phyloP scores from a whole-genome alignment of 2,329 filamentous ascomycete species.

The Chrysoporthe puriensis region DNA sequence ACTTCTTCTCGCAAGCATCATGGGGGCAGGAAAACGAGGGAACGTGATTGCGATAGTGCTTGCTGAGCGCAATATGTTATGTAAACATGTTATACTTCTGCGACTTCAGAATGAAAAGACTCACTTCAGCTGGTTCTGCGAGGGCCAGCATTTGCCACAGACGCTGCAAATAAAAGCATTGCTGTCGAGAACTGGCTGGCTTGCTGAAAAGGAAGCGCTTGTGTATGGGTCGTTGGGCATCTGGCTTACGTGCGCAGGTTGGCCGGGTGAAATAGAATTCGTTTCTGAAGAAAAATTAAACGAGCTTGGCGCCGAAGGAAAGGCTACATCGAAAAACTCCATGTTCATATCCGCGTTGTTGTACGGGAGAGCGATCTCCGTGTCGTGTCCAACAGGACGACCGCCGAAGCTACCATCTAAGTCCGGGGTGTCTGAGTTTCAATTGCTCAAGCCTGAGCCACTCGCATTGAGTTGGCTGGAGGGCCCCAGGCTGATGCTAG shows the following conservation, averaged over 20 bases:
- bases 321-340: not conserved
- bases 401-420: not conserved
- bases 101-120: not conserved
- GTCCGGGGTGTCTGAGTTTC: not conserved
- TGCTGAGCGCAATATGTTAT: not conserved
- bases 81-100: not conserved
- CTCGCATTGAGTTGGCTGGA: not conserved
- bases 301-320: not conserved
- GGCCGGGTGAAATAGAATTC: not conserved
- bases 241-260: not conserved
- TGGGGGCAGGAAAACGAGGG: not conserved
- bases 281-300: not conserved
- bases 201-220: not conserved
- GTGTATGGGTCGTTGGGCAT: not conserved
- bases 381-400: not conserved
- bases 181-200: not conserved
- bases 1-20: not conserved
- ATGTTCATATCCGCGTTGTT: not conserved
- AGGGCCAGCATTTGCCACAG: not conserved
- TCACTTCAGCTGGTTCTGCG: not conserved
- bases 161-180: not conserved
- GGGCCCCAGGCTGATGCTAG: not conserved
- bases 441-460: not conserved
- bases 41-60: constrained; percentile 6
- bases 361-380: not conserved